Conservation (phyloP, 2,329 filamentous ascomycete genomes). For the Venturia oleaginea region DNA sequence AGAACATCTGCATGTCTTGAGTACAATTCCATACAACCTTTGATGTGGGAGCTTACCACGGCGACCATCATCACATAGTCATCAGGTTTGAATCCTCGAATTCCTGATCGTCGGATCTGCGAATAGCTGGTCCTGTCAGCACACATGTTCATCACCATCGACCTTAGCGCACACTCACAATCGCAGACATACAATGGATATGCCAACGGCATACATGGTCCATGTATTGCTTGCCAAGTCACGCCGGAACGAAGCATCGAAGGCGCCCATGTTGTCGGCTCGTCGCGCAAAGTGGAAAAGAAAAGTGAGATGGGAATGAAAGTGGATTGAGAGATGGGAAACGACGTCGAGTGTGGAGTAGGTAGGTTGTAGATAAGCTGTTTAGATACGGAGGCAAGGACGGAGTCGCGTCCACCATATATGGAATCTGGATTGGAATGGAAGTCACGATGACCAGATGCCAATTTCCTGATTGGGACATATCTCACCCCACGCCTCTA, state of each 20-base stretch:
- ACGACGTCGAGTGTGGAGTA: too few relatives aligned
- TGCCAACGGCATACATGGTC: conserved; percentile 17
- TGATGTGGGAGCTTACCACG: background rate
- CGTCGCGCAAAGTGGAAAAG: background rate
- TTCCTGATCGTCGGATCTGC: conserved; percentile 13
- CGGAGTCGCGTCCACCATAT: background rate
- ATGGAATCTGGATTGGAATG: background rate
- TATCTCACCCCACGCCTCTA: background rate
- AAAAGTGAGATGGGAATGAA: background rate
- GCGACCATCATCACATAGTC: conserved; percentile 17
- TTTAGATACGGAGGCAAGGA: background rate
- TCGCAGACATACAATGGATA: conserved; percentile 15
- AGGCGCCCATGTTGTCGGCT: background rate
- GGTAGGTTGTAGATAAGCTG: background rate
- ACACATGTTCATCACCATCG: background rate
- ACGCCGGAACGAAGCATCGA: conserved; percentile 3
- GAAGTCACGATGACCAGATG: background rate
- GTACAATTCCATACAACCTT: background rate
- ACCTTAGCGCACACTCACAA: conserved; percentile 13
- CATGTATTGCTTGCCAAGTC: conserved; percentile 17
- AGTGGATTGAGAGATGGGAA: background rate
- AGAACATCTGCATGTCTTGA: conserved; percentile 23
- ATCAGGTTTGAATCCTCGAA: conserved; percentile 14
- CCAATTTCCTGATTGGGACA: background rate
- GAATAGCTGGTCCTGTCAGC: conserved; percentile 14